phyloP scores from a whole-genome alignment of 139 green algal genomes.

The Trebouxia sp. region DNA sequence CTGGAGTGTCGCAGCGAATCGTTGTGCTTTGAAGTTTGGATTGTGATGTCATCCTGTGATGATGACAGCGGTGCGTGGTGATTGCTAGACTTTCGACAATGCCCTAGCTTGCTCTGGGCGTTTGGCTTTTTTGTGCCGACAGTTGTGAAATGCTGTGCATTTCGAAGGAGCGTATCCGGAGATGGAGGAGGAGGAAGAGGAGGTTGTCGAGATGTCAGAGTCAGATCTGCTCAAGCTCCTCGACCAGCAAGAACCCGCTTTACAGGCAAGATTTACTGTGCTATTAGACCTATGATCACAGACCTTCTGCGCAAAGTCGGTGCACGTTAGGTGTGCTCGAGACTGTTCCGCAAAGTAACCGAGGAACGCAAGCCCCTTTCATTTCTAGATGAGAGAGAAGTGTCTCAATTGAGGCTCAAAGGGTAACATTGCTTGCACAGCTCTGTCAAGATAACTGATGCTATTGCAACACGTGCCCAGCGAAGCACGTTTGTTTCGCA shows the following conservation, averaged over 20 bases:
- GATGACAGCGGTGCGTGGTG: too few species aligned
- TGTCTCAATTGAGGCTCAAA: not conserved
- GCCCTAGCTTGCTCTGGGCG: too few species aligned
- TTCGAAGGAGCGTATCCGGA: too few species aligned
- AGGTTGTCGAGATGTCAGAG: constrained; percentile 40
- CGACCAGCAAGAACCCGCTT: constrained; percentile 43
- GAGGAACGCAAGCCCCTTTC: not conserved
- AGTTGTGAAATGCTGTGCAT: too few species aligned
- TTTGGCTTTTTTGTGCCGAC: too few species aligned
- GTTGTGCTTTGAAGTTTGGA: too few species aligned
- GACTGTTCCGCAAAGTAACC: constrained; percentile 36
- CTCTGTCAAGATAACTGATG: not conserved
- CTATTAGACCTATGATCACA: not conserved
- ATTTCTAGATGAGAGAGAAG: not conserved
- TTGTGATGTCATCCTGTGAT: too few species aligned
- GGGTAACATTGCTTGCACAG: not conserved
- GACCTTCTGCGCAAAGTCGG: not conserved
- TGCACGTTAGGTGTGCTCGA: constrained; percentile 39
- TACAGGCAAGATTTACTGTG: constrained; percentile 34
- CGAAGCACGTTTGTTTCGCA: not conserved
- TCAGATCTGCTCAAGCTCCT: constrained; percentile 39
- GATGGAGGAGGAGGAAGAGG: constrained; percentile 49
- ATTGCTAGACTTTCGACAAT: too few species aligned
- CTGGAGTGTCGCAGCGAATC: too few species aligned
- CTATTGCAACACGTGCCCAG: too few species aligned